These are phyloP conservation scores for Ganoderma sinense DNA, from an alignment of 1,284 basidiomycete species.

Conservation along the genomic window DNA sequence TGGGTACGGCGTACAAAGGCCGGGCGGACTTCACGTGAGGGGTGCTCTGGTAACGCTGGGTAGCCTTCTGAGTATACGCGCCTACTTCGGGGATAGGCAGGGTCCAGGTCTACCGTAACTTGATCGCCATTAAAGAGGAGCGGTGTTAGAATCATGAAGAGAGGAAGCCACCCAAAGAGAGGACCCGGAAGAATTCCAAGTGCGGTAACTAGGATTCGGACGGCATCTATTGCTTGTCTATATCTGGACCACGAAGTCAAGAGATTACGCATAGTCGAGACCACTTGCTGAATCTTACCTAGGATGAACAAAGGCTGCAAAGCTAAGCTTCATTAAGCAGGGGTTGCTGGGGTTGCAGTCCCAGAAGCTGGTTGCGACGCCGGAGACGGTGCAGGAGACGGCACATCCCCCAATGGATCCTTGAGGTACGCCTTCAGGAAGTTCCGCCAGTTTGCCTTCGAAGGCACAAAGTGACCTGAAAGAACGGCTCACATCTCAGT, in stretches of 20 bases:
- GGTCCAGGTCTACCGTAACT: too few relatives aligned
- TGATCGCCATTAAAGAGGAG: not conserved
- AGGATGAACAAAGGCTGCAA: too few relatives aligned
- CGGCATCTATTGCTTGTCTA: not conserved
- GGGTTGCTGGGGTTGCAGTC: conserved; percentile 42
- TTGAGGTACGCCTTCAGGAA: conserved; percentile 66
- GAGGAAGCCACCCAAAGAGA: not conserved
- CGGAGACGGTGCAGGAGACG: conserved; percentile 40
- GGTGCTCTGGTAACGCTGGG: not conserved
- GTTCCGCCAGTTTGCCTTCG: conserved; percentile 75
- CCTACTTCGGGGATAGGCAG: not conserved
- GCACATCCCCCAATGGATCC: conserved; percentile 45
- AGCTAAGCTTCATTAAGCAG: conserved; percentile 4
- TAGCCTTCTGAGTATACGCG: not conserved
- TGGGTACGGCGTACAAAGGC: not conserved
- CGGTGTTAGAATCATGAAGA: not conserved
- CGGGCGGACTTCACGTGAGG: not conserved
- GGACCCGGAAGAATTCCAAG: not conserved
- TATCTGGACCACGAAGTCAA: not conserved
- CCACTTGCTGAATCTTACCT: not conserved
- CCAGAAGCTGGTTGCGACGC: conserved; percentile 44
- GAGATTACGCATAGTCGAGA: not conserved
- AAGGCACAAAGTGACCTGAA: conserved; percentile 82
- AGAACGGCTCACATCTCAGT: not conserved
- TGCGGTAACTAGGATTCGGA: not conserved